These are phyloP conservation scores for Venturia oleaginea DNA, from an alignment of 2,329 filamentous ascomycete genomes.

Conservation along the genomic window DNA sequence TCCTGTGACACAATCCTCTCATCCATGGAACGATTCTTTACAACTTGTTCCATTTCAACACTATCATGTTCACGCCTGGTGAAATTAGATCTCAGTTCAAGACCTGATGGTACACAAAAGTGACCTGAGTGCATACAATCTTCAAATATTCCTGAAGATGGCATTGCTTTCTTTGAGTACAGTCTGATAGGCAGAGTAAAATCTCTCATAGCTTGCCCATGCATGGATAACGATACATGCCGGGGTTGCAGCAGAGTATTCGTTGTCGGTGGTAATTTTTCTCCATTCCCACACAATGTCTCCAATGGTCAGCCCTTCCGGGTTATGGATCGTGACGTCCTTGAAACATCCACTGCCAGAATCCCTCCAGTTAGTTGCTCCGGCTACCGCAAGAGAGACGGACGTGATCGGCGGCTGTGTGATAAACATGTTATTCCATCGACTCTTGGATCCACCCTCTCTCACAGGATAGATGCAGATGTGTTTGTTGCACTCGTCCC, in stretches of 20 bases:
- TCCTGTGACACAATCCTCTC: too few relatives aligned
- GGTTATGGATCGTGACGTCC: background rate
- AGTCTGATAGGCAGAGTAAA: background rate
- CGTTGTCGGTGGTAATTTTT: background rate
- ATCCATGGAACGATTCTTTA: too few relatives aligned
- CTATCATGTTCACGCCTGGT: too few relatives aligned
- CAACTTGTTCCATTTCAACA: too few relatives aligned
- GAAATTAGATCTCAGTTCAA: too few relatives aligned
- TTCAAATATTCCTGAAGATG: background rate
- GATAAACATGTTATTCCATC: background rate
- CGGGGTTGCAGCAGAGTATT: background rate
- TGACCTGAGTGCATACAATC: too few relatives aligned
- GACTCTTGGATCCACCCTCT: background rate
- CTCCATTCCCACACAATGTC: background rate
- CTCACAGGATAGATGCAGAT: background rate
- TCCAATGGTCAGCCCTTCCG: background rate
- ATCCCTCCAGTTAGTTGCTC: background rate
- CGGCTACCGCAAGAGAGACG: background rate
- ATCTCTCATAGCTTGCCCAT: background rate
- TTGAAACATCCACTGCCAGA: background rate
- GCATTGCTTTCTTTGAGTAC: background rate
- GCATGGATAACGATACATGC: background rate
- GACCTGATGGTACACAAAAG: too few relatives aligned
- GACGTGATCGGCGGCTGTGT: background rate
- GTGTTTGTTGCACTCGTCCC: background rate